Conservation (phyloP, 2,329 filamentous ascomycete species). For the Neonectria punicea region DNA sequence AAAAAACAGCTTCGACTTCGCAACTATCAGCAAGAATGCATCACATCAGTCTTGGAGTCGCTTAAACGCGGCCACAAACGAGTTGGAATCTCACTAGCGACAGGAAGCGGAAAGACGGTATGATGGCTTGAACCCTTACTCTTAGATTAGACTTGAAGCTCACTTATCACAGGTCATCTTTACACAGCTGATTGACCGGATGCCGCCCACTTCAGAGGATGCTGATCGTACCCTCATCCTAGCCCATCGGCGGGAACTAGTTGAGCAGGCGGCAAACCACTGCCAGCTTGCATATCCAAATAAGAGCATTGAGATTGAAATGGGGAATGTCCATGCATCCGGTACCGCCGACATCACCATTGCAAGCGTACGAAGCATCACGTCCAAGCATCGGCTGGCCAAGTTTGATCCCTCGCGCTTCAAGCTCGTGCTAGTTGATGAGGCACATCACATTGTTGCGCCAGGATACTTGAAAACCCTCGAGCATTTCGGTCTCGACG, state of each 20-base stretch:
- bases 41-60: conserved; percentile 79
- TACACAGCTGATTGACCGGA: conserved; percentile 88
- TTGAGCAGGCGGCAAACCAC: conserved; percentile 91
- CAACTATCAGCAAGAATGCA: conserved; percentile 91
- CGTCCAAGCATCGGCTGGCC: conserved; percentile 76
- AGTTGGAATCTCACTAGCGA: conserved; percentile 86
- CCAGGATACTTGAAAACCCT: conserved; percentile 80
- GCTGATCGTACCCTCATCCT: conserved; percentile 85
- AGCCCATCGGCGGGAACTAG: conserved; percentile 90
- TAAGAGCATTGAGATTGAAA: conserved; percentile 88
- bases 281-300: conserved; percentile 83
- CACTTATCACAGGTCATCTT: conserved; percentile 78
- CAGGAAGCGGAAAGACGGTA: conserved; percentile 89
- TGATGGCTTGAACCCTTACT: conserved; percentile 35
- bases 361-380: conserved; percentile 88
- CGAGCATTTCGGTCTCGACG: conserved; percentile 78
- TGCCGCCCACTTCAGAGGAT: conserved; percentile 63
- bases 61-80: conserved; percentile 78
- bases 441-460: conserved; percentile 96
- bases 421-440: conserved; percentile 93
- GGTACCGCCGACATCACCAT: conserved; percentile 92
- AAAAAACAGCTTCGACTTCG: conserved; percentile 68
- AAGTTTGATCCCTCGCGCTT: conserved; percentile 85
- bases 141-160: conserved; percentile 21
- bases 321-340: conserved; percentile 81